Base-by-base conservation (phyloP, 2,329 filamentous ascomycete species). In the Hymenoscyphus infarciens region DNA sequence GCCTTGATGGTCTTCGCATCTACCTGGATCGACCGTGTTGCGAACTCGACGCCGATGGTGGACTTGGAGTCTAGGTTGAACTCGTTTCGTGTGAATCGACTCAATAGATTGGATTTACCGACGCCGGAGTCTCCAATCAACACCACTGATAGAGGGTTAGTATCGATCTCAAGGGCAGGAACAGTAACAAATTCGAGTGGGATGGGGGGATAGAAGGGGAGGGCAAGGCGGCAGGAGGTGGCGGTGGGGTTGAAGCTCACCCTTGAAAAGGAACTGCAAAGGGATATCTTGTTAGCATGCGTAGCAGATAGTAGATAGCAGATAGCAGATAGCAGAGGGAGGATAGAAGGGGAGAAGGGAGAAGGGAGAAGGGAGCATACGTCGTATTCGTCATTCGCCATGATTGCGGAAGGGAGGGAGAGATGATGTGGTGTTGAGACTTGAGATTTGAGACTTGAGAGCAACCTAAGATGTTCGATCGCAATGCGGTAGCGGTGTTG, bases 331-430 rank as follows among this genome's bases (percentile, higher is more conserved):
- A 72, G 66, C 22, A 35, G 42, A 10, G 16, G 35, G 33, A 8
- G 19, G 69, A 61, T 68, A 67, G 67, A 64, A 63, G 61, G 62
- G 64, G 63, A 8, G 19, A 68, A 61, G 68, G 66, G 67, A 64
- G n/a, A 63, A 61, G 62, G 64, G 63, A 59, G 65, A 33, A 57
- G 55, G 62, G 58, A 10, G 81, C 92, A 84, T 83, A 98, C 94
- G 89, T 99, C 95, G 83, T 99, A 99, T 84, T 99, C 95, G 86
- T 99, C 95, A 88, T 98, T 99, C 76, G 94, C 95, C 95, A 98
- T 99, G 80, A 74, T 83, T 82, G 78, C 75, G 74, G 19, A 59
- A 61, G 65, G 74, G 19, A 55, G 54, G 71, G 68, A 63, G 63
- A 61, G 65, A 66, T 69, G 62, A 67, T 68, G 65, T 64, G 66